Evolutionary conservation across 2,329 filamentous ascomycete genomes (phyloP).

Genomic region (Aspergillus puulaauensis): DNA sequence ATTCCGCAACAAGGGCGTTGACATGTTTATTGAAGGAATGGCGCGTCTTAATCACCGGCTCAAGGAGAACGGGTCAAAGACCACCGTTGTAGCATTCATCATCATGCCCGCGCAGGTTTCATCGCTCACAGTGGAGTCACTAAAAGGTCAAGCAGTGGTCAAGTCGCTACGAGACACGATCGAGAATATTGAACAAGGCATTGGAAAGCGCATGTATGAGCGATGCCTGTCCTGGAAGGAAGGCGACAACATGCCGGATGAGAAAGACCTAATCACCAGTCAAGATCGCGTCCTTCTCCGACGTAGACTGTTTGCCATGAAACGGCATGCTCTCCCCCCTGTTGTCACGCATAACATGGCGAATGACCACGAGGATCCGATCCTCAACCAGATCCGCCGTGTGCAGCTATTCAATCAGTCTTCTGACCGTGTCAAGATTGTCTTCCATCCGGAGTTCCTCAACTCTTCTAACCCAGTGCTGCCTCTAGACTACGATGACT

Average conservation of each 20-base stretch:
- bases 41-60: slow-evolving; percentile 92
- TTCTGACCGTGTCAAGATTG: slow-evolving; percentile 89
- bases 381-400: slow-evolving; percentile 91
- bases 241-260: slow-evolving; percentile 87
- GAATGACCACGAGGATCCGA: slow-evolving; percentile 88
- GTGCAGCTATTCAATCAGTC: slow-evolving; percentile 98
- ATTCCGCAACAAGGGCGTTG: slow-evolving; percentile 96
- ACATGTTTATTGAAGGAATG: slow-evolving; percentile 98
- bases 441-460: slow-evolving; percentile 98
- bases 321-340: slow-evolving; percentile 82
- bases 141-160: slow-evolving; percentile 96
- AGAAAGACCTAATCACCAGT: slow-evolving; percentile 90
- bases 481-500: slow-evolving; percentile 96
- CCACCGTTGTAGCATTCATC: slow-evolving; percentile 93
- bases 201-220: slow-evolving; percentile 92
- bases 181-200: slow-evolving; percentile 86
- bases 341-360: slow-evolving; percentile 99
- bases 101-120: slow-evolving; percentile 98
- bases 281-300: slow-evolving; percentile 92
- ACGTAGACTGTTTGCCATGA: slow-evolving; percentile 93
- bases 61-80: slow-evolving; percentile 81
- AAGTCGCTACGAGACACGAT: slow-evolving; percentile 94
- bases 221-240: slow-evolving; percentile 94
- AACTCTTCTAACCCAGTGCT: slow-evolving; percentile 94
- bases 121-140: slow-evolving; percentile 88